phyloP scores from a whole-genome alignment of 148 eudicot genomes.

The Limonium bicolor region DNA sequence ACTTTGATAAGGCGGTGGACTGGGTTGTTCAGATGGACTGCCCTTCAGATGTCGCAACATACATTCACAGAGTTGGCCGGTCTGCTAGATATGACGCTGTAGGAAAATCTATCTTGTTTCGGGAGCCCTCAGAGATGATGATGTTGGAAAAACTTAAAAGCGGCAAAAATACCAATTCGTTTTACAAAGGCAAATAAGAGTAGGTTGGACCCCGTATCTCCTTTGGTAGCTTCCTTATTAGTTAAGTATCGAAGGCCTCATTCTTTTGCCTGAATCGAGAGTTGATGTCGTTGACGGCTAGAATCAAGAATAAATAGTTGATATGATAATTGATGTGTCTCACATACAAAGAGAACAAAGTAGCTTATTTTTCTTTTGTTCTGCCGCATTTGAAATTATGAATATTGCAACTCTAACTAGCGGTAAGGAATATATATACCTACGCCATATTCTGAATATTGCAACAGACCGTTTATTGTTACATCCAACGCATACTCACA shows the following conservation, averaged over 20 bases:
- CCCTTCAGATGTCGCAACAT: conserved; percentile 67
- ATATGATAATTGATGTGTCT: too few species aligned
- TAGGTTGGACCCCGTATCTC: conserved; percentile 50
- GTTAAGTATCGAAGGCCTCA: conserved; percentile 51
- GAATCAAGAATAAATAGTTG: too few species aligned
- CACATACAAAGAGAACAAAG: too few species aligned
- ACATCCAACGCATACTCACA: too few species aligned
- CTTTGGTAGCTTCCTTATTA: conserved; percentile 48
- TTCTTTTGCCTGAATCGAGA: too few species aligned
- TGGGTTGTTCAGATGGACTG: conserved; percentile 99
- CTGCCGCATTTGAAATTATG: too few species aligned
- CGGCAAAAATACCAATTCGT: conserved; percentile 51
- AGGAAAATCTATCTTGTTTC: conserved; percentile 65
- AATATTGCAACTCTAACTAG: too few species aligned
- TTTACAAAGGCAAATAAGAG: conserved; percentile 46
- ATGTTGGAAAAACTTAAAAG: conserved; percentile 67
- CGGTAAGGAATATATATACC: too few species aligned
- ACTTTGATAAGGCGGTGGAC: conserved; percentile 78
- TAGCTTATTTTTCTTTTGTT: too few species aligned
- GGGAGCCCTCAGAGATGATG: conserved; percentile 68
- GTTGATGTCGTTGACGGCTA: too few species aligned
- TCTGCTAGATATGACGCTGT: conserved; percentile 76
- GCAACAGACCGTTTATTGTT: too few species aligned
- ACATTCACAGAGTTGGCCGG: conserved; percentile 93
- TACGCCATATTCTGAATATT: too few species aligned